Conservation (phyloP, 805 yeast genomes). For the Metschnikowia koreensis region DNA sequence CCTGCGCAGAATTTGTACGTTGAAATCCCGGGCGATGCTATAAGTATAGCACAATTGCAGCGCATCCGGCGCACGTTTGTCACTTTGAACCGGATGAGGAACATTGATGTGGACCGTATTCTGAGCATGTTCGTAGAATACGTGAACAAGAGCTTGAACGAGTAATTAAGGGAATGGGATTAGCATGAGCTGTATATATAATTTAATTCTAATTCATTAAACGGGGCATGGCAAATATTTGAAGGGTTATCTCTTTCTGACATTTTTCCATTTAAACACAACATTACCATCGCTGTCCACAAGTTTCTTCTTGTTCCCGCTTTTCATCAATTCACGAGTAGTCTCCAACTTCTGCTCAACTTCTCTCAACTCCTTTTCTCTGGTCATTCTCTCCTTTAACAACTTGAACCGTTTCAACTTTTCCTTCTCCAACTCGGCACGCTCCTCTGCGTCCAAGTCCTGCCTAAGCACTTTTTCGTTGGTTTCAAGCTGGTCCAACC, state of each 20-base stretch:
- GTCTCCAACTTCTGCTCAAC: conserved; percentile 72
- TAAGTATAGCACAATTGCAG: conserved; percentile 76
- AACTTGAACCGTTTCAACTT: conserved; percentile 60
- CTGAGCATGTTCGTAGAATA: conserved; percentile 75
- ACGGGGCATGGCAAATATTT: too few relatives aligned
- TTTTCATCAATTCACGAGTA: conserved; percentile 86
- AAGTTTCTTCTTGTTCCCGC: conserved; percentile 80
- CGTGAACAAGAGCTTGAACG: conserved; percentile 57
- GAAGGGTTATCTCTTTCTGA: conserved; percentile 51
- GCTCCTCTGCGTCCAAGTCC: conserved; percentile 32
- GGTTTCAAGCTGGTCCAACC: conserved; percentile 55
- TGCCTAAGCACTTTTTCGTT: conserved; percentile 30
- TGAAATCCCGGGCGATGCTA: conserved; percentile 59
- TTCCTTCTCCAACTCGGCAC: conserved; percentile 44
- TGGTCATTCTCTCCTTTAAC: conserved; percentile 62
- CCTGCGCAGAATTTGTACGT: conserved; percentile 46
- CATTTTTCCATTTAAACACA: conserved; percentile 81
- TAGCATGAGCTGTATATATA: not conserved
- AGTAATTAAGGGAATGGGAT: conserved; percentile 3
- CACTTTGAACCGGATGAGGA: conserved; percentile 75
- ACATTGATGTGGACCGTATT: conserved; percentile 67
- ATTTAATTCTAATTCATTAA: not conserved
- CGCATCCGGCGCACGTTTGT: conserved; percentile 81
- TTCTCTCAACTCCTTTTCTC: conserved; percentile 63
- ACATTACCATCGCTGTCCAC: conserved; percentile 64